Evolutionary conservation across 2,329 filamentous ascomycete species (phyloP).

Genomic region (Dactylella cylindrospora): DNA sequence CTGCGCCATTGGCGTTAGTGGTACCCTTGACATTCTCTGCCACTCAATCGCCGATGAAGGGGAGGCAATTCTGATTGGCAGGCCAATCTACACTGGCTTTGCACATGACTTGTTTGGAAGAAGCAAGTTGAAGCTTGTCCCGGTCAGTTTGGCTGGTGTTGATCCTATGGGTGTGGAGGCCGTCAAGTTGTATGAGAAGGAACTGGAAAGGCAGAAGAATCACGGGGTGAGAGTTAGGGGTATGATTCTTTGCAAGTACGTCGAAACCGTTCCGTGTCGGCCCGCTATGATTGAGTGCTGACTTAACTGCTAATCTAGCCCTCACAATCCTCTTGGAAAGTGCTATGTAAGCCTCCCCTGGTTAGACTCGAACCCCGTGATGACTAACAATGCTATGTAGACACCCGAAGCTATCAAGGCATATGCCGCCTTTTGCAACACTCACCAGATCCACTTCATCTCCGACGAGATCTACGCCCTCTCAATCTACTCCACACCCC

Average conservation of each 20-base stretch:
- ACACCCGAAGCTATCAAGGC: conserved; percentile 48
- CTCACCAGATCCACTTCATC: conserved; percentile 59
- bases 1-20: conserved; percentile 38
- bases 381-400: conserved; percentile 18
- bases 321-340: conserved; percentile 51
- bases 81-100: conserved; percentile 45
- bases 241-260: conserved; percentile 55
- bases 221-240: conserved; percentile 55
- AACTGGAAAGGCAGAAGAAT: conserved; percentile 51
- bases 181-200: conserved; percentile 56
- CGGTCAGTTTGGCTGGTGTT: conserved; percentile 54
- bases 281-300: too few relatives aligned
- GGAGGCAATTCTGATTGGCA: conserved; percentile 44
- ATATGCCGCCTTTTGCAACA: conserved; percentile 57
- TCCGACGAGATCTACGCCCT: conserved; percentile 64
- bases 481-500: conserved; percentile 56
- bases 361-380: not conserved
- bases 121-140: conserved; percentile 50
- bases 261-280: conserved; percentile 53
- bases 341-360: conserved; percentile 48
- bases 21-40: conserved; percentile 34
- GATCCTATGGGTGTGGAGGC: conserved; percentile 55
- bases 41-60: conserved; percentile 45
- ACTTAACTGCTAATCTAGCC: conserved; percentile 45
- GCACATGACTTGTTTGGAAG: conserved; percentile 29